A percentile compares a stretch with the other conserved stretches of the same genome.
Evolutionary conservation across 805 yeast genomes (phyloP).

Genomic region (Cyberlindnera petersonii): DNA sequence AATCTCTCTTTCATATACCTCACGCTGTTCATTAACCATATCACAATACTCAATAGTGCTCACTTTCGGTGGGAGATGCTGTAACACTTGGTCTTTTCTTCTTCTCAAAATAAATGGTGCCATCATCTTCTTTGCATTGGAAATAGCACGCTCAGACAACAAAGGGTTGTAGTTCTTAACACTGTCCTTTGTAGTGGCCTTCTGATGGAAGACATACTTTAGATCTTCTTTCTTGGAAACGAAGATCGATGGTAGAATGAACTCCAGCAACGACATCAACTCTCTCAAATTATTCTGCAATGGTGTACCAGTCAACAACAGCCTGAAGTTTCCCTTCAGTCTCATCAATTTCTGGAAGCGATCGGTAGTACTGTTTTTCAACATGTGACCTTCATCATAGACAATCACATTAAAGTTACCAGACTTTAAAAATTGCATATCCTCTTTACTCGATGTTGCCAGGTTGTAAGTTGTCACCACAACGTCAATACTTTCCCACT

Average conservation of each 20-base stretch:
- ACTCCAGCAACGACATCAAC: conserved; percentile 83
- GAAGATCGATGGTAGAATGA: conserved; percentile 82
- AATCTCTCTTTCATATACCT: conserved; percentile 60
- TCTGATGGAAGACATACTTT: conserved; percentile 79
- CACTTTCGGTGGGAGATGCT: conserved; percentile 78
- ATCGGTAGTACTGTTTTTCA: conserved; percentile 85
- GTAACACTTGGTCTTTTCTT: conserved; percentile 85
- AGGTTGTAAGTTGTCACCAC: conserved; percentile 90
- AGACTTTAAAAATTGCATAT: conserved; percentile 70
- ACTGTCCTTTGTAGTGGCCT: conserved; percentile 60
- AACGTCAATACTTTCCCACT: conserved; percentile 66
- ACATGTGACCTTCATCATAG: conserved; percentile 97
- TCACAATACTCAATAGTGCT: conserved; percentile 65
- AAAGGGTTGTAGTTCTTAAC: conserved; percentile 66
- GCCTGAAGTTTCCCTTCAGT: conserved; percentile 75
- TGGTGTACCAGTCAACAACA: conserved; percentile 94
- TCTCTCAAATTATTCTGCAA: conserved; percentile 90
- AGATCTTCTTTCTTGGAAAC: conserved; percentile 78
- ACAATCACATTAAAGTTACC: conserved; percentile 82
- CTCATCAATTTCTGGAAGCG: conserved; percentile 85
- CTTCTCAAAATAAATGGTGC: conserved; percentile 94
- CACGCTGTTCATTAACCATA: conserved; percentile 48
- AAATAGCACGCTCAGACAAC: conserved; percentile 84
- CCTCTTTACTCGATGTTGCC: conserved; percentile 83
- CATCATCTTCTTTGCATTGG: conserved; percentile 96